A percentile compares a stretch with the other conserved stretches of the same genome.
Conservation (phyloP, 208 protist species). For the Trypanosoma platydactyli region DNA sequence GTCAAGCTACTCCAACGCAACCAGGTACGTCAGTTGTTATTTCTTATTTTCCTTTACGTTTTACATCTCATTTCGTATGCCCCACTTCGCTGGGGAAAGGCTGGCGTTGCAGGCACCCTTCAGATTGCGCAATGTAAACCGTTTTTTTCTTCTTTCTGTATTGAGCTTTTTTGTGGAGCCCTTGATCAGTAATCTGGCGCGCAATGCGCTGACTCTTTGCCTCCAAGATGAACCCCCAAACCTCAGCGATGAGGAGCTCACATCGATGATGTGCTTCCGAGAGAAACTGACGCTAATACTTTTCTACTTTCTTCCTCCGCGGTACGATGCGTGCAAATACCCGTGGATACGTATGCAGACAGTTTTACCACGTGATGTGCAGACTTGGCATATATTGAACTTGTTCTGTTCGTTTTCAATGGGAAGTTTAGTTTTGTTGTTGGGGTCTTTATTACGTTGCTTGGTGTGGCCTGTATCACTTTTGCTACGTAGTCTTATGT, state of each 20-base stretch:
- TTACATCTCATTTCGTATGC: conserved; percentile 27
- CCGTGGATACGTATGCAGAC: conserved; percentile 70
- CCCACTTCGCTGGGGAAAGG: conserved; percentile 13
- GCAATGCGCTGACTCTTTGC: conserved; percentile 44
- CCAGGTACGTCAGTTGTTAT: conserved; percentile 39
- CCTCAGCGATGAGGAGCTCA: conserved; percentile 47
- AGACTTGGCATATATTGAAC: conserved; percentile 52
- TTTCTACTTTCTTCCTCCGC: conserved; percentile 50
- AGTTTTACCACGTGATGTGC: conserved; percentile 41
- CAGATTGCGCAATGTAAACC: conserved; percentile 23
- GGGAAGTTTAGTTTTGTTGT: conserved; percentile 28
- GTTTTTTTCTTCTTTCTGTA: conserved; percentile 26
- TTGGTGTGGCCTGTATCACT: conserved; percentile 15
- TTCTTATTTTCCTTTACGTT: conserved; percentile 51
- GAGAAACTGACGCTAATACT: conserved; percentile 59
- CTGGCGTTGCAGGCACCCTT: conserved; percentile 7
- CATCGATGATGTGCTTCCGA: conserved; percentile 48
- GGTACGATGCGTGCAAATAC: conserved; percentile 57
- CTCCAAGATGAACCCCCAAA: conserved; percentile 36
- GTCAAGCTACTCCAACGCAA: conserved; percentile 53
- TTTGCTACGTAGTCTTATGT: conserved; percentile 2
- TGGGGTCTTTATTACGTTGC: conserved; percentile 17
- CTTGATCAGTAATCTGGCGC: conserved; percentile 33
- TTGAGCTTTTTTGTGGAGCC: conserved; percentile 42
- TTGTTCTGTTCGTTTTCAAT: conserved; percentile 49